Evolutionary conservation across 1,284 basidiomycete species (phyloP).

Genomic region (Puccinia horiana): DNA sequence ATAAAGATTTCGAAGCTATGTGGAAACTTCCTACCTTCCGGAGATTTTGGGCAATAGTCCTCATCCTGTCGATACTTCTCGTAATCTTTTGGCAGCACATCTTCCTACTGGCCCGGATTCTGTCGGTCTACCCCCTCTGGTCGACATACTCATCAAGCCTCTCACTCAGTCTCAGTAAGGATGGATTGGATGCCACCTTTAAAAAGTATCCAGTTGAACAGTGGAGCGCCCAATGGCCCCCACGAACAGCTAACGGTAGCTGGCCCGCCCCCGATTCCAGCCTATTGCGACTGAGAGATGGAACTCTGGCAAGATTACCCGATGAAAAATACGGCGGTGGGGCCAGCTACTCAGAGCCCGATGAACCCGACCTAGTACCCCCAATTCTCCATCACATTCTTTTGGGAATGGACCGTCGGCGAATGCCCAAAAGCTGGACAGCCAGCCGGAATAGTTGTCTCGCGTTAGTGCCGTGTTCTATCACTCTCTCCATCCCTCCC

Average conservation of each 20-base stretch:
- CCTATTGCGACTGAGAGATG: slow-evolving; percentile 31
- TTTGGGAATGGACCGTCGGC: slow-evolving; percentile 44
- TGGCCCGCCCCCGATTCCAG: slow-evolving; percentile 21
- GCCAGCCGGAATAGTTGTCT: slow-evolving; percentile 48
- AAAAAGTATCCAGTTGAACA: slow-evolving; percentile 39
- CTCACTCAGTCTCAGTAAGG: slow-evolving; percentile 9
- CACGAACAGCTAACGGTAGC: slow-evolving; percentile 16
- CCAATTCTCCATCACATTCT: slow-evolving; percentile 50
- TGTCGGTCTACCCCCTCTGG: slow-evolving; percentile 44
- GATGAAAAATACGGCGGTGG: slow-evolving; percentile 33
- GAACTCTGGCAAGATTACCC: slow-evolving; percentile 33
- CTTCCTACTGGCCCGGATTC: slow-evolving; percentile 11
- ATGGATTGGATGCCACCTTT: slow-evolving; percentile 37
- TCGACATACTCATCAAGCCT: slow-evolving; percentile 14
- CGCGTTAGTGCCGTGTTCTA: slow-evolving; percentile 6
- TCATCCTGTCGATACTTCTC: slow-evolving; percentile 13
- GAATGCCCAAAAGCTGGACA: slow-evolving; percentile 49
- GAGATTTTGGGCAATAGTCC: slow-evolving; percentile 16
- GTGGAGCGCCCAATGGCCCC: slow-evolving; percentile 40
- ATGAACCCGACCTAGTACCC: slow-evolving; percentile 47
- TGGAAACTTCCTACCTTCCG: slow-evolving; percentile 34
- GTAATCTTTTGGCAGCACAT: slow-evolving; percentile 39
- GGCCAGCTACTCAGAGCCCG: slow-evolving; percentile 23
- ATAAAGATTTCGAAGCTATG: background rate
- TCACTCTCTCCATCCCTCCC: background rate